Conservation (phyloP, 306 rosid genomes). For the Quercus bicolor region DNA sequence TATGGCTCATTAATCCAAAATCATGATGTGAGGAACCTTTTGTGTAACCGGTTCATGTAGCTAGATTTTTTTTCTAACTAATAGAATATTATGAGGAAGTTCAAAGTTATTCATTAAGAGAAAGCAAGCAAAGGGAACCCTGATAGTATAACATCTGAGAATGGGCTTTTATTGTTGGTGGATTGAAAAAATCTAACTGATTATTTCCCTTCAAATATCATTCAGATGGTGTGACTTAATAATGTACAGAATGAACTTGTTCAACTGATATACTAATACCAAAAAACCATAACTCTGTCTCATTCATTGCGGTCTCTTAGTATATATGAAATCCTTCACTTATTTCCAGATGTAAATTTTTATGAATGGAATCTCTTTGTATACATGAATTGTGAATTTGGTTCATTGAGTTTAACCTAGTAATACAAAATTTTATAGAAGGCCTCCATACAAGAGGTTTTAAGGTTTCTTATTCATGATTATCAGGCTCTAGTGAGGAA, state of each 20-base stretch:
- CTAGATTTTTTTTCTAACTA: no score
- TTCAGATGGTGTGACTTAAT: background rate
- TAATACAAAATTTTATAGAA: background rate
- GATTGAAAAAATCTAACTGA: background rate
- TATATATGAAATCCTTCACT: background rate
- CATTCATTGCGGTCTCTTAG: background rate
- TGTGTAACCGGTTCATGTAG: no score
- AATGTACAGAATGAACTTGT: background rate
- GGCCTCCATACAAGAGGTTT: background rate
- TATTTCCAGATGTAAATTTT: background rate
- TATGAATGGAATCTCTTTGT: background rate
- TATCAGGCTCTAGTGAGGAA: slow-evolving; percentile 80
- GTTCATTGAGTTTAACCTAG: no score
- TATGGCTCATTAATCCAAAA: background rate
- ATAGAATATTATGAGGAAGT: background rate
- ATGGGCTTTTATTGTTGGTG: background rate
- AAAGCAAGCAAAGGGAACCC: background rate
- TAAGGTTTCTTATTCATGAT: background rate
- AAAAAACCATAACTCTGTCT: no score
- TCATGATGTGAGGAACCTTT: no score
- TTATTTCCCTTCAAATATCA: background rate
- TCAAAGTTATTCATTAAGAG: background rate
- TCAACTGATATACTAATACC: background rate
- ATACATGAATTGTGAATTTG: no score
- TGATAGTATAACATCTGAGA: background rate